phyloP scores from a whole-genome alignment of 1,284 basidiomycete genomes.

The Omphalotus olearius region DNA sequence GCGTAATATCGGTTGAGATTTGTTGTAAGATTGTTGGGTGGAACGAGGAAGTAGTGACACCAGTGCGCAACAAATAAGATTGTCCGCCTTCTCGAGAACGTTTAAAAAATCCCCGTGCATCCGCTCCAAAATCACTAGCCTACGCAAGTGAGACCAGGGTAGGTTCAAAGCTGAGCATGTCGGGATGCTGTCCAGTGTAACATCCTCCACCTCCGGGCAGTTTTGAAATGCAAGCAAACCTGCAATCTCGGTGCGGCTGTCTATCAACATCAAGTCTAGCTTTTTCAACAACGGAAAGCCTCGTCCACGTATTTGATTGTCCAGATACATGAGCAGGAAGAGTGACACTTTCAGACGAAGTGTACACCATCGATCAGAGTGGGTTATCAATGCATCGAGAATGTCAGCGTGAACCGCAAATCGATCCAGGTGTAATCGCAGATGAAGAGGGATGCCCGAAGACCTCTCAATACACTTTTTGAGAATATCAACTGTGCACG shows the following conservation, averaged over 20 bases:
- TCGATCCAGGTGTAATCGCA: conserved; percentile 6
- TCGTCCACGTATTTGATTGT: background rate
- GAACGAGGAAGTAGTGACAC: conserved; percentile 2
- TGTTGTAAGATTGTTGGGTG: too few species aligned
- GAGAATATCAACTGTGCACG: conserved; percentile 4
- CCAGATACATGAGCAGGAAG: conserved; percentile 7
- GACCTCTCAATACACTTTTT: background rate
- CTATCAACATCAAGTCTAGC: background rate
- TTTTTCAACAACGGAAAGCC: conserved; percentile 1
- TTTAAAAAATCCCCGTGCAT: conserved; percentile 6
- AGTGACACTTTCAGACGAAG: conserved; percentile 7
- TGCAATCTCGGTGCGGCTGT: background rate
- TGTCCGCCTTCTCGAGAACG: conserved; percentile 3
- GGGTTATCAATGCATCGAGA: conserved; percentile 5
- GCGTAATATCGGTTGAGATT: too few species aligned
- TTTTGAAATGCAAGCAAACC: conserved; percentile 5
- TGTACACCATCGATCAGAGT: conserved; percentile 6
- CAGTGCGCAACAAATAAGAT: conserved; percentile 2
- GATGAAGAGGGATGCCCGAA: background rate
- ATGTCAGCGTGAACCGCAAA: conserved; percentile 6
- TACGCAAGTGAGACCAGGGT: conserved; percentile 6
- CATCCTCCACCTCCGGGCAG: conserved; percentile 6
- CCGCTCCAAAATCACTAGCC: conserved; percentile 1
- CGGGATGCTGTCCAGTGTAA: conserved; percentile 4
- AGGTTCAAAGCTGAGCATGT: conserved; percentile 2